These are phyloP conservation scores for Boletales sp. DNA, from an alignment of 768 basidiomycete species.

Conservation along the genomic window DNA sequence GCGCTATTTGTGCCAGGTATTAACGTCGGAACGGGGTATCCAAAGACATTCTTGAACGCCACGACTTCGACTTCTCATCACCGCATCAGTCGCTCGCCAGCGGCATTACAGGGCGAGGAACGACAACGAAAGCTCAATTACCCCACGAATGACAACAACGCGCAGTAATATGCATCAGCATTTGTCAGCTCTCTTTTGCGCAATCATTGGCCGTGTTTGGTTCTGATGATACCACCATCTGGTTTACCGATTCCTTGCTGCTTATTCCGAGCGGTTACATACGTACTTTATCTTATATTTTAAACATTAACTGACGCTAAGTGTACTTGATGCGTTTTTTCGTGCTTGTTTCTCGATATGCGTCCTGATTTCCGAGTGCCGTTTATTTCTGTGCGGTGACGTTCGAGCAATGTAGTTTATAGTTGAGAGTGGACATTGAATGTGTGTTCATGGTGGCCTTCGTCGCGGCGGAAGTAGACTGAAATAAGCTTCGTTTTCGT, in stretches of 20 bases:
- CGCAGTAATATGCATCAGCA: slow-evolving; percentile 2
- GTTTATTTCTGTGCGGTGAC: slow-evolving; percentile 8
- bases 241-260: slow-evolving; percentile 1
- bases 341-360: slow-evolving; percentile 2
- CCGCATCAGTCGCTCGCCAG: slow-evolving; percentile 13
- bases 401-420: slow-evolving; percentile 4
- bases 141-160: slow-evolving; percentile 4
- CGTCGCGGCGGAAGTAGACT: slow-evolving; percentile 3
- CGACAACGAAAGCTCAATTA: slow-evolving; percentile 23
- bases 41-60: slow-evolving; percentile 27
- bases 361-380: slow-evolving; percentile 1
- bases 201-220: not conserved
- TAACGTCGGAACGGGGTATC: slow-evolving; percentile 20
- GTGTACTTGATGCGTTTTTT: slow-evolving; percentile 15
- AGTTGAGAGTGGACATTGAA: too few relatives aligned
- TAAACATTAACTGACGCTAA: slow-evolving; percentile 25
- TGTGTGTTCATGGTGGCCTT: too few relatives aligned
- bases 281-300: slow-evolving; percentile 30
- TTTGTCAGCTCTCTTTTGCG: not conserved
- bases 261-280: slow-evolving; percentile 24
- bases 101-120: slow-evolving; percentile 18
- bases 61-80: slow-evolving; percentile 14
- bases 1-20: slow-evolving; percentile 59
- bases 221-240: slow-evolving; percentile 8
- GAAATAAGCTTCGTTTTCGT: slow-evolving; percentile 9